Evolutionary conservation across 208 protist species (phyloP), one percentile per base, ranked within the genome.

Genomic region (Leptomonas pyrrhocoris): DNA sequence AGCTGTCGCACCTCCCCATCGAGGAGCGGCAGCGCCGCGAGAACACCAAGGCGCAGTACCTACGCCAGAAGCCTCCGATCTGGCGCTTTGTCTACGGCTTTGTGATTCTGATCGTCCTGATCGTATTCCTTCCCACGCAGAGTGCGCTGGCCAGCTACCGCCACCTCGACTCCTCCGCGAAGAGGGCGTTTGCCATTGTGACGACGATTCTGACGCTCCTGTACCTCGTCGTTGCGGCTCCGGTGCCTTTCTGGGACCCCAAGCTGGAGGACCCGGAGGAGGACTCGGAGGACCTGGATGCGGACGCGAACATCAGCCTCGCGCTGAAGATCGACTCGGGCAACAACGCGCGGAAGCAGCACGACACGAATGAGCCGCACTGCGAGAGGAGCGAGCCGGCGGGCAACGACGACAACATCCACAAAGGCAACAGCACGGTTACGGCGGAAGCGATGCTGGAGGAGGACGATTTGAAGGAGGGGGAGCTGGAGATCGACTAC

Each of bases 401-500:
- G n/a, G n/a, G n/a, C n/a, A n/a, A n/a, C n/a, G n/a, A n/a, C n/a
- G n/a, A n/a, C n/a, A n/a, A n/a, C n/a, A n/a, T n/a, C n/a, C n/a
- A n/a, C n/a, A n/a, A n/a, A n/a, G n/a, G n/a, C n/a, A n/a, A n/a
- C n/a, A n/a, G n/a, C n/a, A n/a, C n/a, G n/a, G n/a, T n/a, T n/a
- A n/a, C n/a, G n/a, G n/a, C n/a, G n/a, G n/a, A n/a, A n/a, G n/a
- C n/a, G n/a, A n/a, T n/a, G 7, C 40, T 16, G 40, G 11, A 15
- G 40, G 40, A 43, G 40, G 40, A 43, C 15, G 40, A 15, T 43
- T n/a, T n/a, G 40, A 15, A 49, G 31, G 11, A 21, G 45, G 69
- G 77, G 27, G 21, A 65, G 66, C 82, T 74, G 48, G 84, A 92
- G 34, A 48, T 89, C 4, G 86, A 92, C 67, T 92, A 82, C 79